Percentiles rank a stretch among this genome's conserved stretches.
Evolutionary conservation across 352 stramenopile species (phyloP).

Genomic region (Phytopythium delawarense): DNA sequence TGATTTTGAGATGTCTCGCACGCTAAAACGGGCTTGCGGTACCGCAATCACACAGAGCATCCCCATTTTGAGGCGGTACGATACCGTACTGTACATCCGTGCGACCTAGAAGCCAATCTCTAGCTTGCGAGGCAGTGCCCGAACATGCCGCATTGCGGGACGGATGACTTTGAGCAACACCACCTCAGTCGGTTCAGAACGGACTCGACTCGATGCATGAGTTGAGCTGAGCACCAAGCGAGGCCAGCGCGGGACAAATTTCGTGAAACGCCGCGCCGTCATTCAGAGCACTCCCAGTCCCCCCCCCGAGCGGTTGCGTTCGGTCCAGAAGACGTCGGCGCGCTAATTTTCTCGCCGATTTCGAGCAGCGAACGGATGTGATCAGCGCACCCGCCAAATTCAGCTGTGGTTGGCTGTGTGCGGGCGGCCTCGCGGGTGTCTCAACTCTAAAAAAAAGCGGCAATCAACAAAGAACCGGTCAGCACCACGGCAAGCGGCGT

Average conservation of each 20-base stretch:
- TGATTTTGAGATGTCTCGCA: not conserved
- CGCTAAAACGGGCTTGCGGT: not conserved
- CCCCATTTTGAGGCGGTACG: slow-evolving; percentile 1
- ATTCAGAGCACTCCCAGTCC: not conserved
- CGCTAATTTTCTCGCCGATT: not conserved
- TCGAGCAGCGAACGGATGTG: not conserved
- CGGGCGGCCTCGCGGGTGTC: not conserved
- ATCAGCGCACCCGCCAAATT: not conserved
- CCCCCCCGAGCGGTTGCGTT: not conserved
- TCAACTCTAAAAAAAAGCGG: slow-evolving; percentile 1
- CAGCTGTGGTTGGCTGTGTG: not conserved
- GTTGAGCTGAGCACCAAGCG: too few species aligned
- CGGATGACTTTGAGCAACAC: too few species aligned
- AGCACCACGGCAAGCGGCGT: not conserved
- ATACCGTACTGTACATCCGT: not conserved
- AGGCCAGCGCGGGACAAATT: not conserved
- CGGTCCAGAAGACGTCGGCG: not conserved
- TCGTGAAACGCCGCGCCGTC: not conserved
- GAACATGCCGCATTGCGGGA: too few species aligned
- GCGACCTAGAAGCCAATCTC: not conserved
- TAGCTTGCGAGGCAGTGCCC: too few species aligned
- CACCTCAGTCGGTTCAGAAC: too few species aligned
- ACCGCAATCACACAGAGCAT: slow-evolving; percentile 1
- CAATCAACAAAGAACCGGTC: not conserved
- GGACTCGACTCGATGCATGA: too few species aligned